phyloP scores from a whole-genome alignment of 257 asterid species.

The Solanum okadae region DNA sequence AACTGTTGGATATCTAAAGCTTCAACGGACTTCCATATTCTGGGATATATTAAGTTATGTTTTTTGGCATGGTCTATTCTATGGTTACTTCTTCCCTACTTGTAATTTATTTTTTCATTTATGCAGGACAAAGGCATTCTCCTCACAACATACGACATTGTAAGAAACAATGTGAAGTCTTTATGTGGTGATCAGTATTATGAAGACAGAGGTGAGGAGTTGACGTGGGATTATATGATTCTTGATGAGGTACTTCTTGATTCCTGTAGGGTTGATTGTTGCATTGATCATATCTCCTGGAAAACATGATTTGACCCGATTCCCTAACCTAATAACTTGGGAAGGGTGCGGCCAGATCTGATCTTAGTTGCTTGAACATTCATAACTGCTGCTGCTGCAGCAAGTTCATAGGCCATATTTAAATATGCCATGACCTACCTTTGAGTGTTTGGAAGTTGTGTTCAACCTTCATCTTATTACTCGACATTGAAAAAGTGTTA shows the following conservation, averaged over 20 bases:
- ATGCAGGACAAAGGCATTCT: conserved; percentile 79
- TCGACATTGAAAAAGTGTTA: background rate
- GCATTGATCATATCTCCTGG: background rate
- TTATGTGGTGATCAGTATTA: conserved; percentile 49
- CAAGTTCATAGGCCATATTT: background rate
- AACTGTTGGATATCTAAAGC: background rate
- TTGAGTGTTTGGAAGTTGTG: background rate
- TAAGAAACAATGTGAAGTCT: conserved; percentile 59
- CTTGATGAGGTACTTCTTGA: conserved; percentile 70
- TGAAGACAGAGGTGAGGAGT: conserved; percentile 42
- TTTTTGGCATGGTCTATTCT: background rate
- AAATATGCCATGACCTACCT: background rate
- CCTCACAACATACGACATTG: conserved; percentile 88
- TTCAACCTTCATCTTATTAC: background rate
- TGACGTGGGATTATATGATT: conserved; percentile 81
- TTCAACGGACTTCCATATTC: background rate
- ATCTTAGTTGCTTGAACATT: background rate
- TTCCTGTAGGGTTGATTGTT: background rate
- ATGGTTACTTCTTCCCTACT: background rate
- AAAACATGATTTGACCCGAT: background rate
- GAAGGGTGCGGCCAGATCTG: background rate
- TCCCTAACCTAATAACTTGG: background rate
- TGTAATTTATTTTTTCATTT: background rate
- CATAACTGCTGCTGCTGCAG: background rate
- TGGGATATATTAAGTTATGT: background rate